Conservation (phyloP, 1,284 basidiomycete genomes). For the Cryptococcus amylolentus region DNA sequence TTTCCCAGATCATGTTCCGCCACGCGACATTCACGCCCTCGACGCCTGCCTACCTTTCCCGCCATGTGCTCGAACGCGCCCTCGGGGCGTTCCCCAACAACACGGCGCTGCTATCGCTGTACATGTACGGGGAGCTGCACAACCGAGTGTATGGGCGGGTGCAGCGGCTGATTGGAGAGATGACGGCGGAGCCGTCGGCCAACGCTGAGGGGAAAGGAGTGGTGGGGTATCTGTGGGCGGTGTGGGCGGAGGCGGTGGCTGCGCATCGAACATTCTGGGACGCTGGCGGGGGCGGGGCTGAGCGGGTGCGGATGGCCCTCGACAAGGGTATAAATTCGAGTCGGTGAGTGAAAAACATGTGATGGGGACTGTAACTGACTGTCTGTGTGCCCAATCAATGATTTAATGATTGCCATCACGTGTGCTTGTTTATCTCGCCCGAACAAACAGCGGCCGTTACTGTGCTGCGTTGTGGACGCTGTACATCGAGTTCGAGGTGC, state of each 20-base stretch:
- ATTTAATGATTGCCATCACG: not conserved
- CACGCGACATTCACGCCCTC: slow-evolving; percentile 35
- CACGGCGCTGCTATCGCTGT: slow-evolving; percentile 49
- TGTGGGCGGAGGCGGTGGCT: slow-evolving; percentile 43
- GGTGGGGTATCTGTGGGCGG: slow-evolving; percentile 38
- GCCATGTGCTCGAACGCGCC: slow-evolving; percentile 46
- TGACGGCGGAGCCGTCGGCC: slow-evolving; percentile 10
- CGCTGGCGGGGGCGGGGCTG: slow-evolving; percentile 34
- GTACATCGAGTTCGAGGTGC: slow-evolving; percentile 77
- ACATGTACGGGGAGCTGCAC: slow-evolving; percentile 47
- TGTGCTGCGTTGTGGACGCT: slow-evolving; percentile 63
- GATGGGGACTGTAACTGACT: too few relatives aligned
- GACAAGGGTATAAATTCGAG: slow-evolving; percentile 36
- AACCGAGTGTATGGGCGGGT: slow-evolving; percentile 50
- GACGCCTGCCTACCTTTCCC: slow-evolving; percentile 33
- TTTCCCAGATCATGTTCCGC: slow-evolving; percentile 43
- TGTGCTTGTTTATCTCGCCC: not conserved
- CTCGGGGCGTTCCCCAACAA: slow-evolving; percentile 50
- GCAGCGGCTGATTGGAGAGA: slow-evolving; percentile 34
- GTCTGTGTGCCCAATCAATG: too few relatives aligned
- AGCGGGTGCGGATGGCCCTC: slow-evolving; percentile 41
- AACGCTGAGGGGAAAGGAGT: slow-evolving; percentile 26
- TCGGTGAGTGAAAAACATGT: slow-evolving; percentile 17
- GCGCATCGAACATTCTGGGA: slow-evolving; percentile 40
- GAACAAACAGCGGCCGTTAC: slow-evolving; percentile 21